Evolutionary conservation across 176 grass and related monocot species (phyloP).

Genomic region (Bothriochloa decipiens): DNA sequence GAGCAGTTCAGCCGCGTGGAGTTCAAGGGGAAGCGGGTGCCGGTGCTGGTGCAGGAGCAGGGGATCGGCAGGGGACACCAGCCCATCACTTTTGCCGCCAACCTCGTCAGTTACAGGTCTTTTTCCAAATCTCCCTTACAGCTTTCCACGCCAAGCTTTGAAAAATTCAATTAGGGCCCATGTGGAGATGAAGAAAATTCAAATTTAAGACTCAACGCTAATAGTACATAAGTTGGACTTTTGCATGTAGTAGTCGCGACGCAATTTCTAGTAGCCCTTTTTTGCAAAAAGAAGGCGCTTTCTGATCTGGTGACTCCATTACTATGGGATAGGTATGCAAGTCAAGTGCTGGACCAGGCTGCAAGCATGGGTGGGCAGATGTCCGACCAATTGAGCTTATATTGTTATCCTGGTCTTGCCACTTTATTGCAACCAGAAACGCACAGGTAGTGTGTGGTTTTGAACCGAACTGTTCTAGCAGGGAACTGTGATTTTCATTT

Average conservation of each 20-base stretch:
- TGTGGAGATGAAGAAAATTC: not conserved
- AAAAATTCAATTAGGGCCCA: not conserved
- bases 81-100: conserved; percentile 91
- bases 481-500: not conserved
- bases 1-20: conserved; percentile 94
- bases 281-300: not conserved
- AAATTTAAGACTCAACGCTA: not conserved
- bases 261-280: not conserved
- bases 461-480: not conserved
- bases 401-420: not conserved
- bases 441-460: not conserved
- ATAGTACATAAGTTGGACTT: no score
- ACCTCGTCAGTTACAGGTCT: conserved; percentile 84
- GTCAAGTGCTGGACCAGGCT: not conserved
- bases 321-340: not conserved
- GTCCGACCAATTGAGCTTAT: conserved; percentile 16
- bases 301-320: not conserved
- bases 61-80: conserved; percentile 96
- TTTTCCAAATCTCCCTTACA: not conserved
- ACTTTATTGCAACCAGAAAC: not conserved
- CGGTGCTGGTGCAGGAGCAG: conserved; percentile 92
- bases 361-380: not conserved
- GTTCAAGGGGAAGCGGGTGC: conserved; percentile 84
- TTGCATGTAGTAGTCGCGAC: not conserved
- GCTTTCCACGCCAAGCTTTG: not conserved